Evolutionary conservation across 2,329 filamentous ascomycete genomes (phyloP).

Genomic region (Fusarium mangiferae): DNA sequence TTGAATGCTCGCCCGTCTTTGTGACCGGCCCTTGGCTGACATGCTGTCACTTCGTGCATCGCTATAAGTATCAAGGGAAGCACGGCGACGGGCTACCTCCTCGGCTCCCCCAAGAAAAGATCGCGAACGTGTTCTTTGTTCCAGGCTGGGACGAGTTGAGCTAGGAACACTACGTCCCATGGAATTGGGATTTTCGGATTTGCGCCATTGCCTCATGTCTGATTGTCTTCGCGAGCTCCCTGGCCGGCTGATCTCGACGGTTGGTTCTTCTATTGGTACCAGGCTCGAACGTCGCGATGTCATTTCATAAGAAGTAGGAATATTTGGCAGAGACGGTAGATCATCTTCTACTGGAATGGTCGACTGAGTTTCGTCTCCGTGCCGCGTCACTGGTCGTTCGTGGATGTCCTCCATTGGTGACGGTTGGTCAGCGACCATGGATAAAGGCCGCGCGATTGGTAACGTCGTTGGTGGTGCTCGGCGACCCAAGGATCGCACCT

Average conservation of each 20-base stretch:
- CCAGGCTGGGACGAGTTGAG: conserved; percentile 22
- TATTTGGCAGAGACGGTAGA: conserved; percentile 23
- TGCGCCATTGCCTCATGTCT: conserved; percentile 47
- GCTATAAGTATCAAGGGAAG: conserved; percentile 48
- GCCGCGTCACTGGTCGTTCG: conserved; percentile 46
- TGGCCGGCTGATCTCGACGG: conserved; percentile 27
- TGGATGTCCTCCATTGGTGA: conserved; percentile 50
- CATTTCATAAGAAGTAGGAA: conserved; percentile 20
- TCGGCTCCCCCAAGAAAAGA: conserved; percentile 28
- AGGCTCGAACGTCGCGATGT: conserved; percentile 41
- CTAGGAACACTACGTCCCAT: conserved; percentile 22
- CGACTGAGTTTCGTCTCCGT: conserved; percentile 37
- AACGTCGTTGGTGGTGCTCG: conserved; percentile 56
- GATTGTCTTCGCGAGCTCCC: conserved; percentile 46
- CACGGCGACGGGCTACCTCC: conserved; percentile 42
- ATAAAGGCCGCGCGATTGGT: conserved; percentile 61
- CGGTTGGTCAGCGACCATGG: conserved; percentile 64
- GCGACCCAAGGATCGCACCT: conserved; percentile 34
- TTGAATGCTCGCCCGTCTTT: conserved; percentile 45
- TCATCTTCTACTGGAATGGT: conserved; percentile 25
- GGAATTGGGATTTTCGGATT: conserved; percentile 25
- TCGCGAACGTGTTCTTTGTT: conserved; percentile 38
- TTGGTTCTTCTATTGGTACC: conserved; percentile 24
- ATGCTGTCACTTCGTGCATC: conserved; percentile 38
- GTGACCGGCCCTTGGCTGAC: conserved; percentile 32